Evolutionary conservation across 805 yeast species (phyloP).

Genomic region (Pichia exigua): DNA sequence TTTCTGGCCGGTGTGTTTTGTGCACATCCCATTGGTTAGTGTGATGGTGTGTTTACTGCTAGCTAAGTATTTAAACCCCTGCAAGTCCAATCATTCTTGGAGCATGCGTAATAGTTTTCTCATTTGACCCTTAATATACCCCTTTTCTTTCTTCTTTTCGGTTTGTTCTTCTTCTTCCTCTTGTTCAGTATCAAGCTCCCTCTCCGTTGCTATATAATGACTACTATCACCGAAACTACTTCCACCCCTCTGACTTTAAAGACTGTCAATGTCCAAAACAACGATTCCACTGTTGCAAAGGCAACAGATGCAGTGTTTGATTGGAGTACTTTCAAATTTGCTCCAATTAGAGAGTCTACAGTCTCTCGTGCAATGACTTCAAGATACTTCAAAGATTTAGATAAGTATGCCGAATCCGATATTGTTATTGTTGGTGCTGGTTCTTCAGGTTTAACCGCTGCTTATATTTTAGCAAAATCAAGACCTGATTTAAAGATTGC

Average conservation of each 20-base stretch:
- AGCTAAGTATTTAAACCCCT: background rate
- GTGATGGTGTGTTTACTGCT: too few species aligned
- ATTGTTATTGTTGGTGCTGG: constrained; percentile 75
- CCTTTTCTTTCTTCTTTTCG: background rate
- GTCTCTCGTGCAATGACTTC: constrained; percentile 77
- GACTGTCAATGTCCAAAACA: constrained; percentile 18
- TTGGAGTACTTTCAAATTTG: constrained; percentile 63
- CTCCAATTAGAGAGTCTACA: constrained; percentile 69
- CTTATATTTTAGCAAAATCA: constrained; percentile 62
- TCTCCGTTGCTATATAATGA: background rate
- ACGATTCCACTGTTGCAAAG: constrained; percentile 22
- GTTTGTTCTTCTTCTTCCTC: too few species aligned
- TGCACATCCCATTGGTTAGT: too few species aligned
- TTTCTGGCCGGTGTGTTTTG: too few species aligned
- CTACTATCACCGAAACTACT: background rate
- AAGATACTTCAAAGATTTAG: constrained; percentile 64
- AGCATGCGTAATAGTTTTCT: too few species aligned
- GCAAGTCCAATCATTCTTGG: background rate
- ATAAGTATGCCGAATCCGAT: constrained; percentile 68
- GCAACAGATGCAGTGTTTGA: constrained; percentile 32
- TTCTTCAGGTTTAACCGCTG: constrained; percentile 68
- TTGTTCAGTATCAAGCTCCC: too few species aligned
- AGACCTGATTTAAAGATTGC: constrained; percentile 73
- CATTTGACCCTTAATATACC: too few species aligned
- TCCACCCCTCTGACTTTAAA: constrained; percentile 16